Evolutionary conservation across 257 asterid species (phyloP), one percentile per base, ranked within the genome.

Genomic region (Solanum tarijense): DNA sequence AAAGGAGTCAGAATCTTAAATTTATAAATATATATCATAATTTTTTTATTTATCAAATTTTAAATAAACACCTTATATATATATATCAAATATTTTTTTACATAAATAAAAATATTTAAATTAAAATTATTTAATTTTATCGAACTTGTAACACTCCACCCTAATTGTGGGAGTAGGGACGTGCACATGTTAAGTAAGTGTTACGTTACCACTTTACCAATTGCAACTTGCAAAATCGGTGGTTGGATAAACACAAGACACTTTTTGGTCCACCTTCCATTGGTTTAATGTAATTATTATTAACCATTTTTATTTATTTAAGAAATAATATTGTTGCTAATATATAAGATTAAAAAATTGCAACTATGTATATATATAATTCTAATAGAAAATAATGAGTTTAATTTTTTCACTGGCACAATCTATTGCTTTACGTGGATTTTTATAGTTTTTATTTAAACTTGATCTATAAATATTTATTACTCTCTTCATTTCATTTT

Each of bases 221-320:
- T 78, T 78, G 84, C 65, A 78, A 78, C 84, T 78, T 41, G 65
- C 62, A 41, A 25, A 25, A 78, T 8, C 12, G 65, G 84, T 78
- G 65, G 84, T 78, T 78, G 84, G 84, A 78, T 78, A 78, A n/a
- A 27, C 62, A 41, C 3, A 29, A 29, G 35, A 4, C 39, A 71
- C 76, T 29, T 78, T 78, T 78, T 78, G 65, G 84, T 78, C 60
- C 84, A 78, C 65, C 84, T 78, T 41, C 62, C 84, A 78, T 78
- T 78, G 10, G 36, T 78, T 78, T 78, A 41, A 78, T 1, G 12
- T 78, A 78, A 25, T 41, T 71, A 39, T 11, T 58, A 74, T n/a
- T 76, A 12, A 23, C 21, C 32, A 36, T 68, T 68, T 68, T 25
- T 27, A 6, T 13, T 27, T 18, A 68, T 68, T 68, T 68, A 3